These are phyloP conservation scores for Cordyceps tenuipes DNA, from an alignment of 2,329 filamentous ascomycete species.

Conservation along the genomic window DNA sequence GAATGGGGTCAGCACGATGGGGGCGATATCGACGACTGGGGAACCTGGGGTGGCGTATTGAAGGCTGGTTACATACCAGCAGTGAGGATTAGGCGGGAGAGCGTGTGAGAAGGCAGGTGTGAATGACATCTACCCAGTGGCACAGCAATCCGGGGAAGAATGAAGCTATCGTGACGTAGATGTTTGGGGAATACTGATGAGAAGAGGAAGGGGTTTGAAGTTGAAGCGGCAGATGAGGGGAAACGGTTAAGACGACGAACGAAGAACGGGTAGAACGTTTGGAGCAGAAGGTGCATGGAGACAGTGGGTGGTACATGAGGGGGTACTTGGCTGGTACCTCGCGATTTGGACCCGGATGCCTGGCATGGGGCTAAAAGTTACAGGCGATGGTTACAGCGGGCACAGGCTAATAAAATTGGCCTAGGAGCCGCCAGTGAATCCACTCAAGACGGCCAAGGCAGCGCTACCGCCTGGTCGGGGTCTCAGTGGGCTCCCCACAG, in stretches of 20 bases:
- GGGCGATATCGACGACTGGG: not conserved
- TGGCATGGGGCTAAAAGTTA: not conserved
- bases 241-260: slow-evolving; percentile 4
- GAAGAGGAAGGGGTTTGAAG: slow-evolving; percentile 1
- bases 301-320: not conserved
- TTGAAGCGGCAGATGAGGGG: slow-evolving; percentile 4
- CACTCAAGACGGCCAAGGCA: not conserved
- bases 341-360: not conserved
- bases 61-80: not conserved
- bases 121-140: slow-evolving; percentile 3
- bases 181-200: not conserved
- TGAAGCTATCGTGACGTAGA: not conserved
- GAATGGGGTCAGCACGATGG: not conserved
- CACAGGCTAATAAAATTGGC: not conserved
- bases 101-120: not conserved
- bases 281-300: not conserved
- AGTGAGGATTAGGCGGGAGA: slow-evolving; percentile 3
- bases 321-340: not conserved
- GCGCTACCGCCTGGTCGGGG: not conserved
- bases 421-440: not conserved
- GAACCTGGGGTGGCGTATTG: not conserved
- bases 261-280: not conserved
- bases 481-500: not conserved
- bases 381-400: not conserved
- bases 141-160: not conserved